Percentiles rank a stretch among this genome's conserved stretches.
Evolutionary conservation across 306 rosid species (phyloP).

Genomic region (Quercus glauca): DNA sequence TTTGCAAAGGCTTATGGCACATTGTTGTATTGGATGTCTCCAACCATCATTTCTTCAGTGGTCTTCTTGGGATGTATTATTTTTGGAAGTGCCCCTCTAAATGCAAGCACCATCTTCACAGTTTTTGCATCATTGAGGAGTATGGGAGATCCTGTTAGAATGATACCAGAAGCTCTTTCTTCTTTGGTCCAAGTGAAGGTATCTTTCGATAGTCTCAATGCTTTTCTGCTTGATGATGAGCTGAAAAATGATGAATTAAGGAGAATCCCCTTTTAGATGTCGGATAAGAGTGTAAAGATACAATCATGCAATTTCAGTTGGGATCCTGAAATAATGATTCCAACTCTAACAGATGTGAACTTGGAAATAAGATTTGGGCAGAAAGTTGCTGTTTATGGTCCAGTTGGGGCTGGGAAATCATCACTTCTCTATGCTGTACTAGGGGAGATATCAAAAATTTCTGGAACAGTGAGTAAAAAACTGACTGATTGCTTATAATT

Average conservation of each 20-base stretch:
- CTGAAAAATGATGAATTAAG: constrained; percentile 12
- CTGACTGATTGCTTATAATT: background rate
- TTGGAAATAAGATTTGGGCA: constrained; percentile 31
- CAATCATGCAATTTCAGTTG: constrained; percentile 34
- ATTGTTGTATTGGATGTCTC: constrained; percentile 43
- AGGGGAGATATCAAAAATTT: constrained; percentile 45
- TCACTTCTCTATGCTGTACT: constrained; percentile 40
- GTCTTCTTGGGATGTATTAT: constrained; percentile 33
- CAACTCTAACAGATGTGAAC: constrained; percentile 30
- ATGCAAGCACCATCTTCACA: constrained; percentile 53
- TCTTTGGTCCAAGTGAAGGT: constrained; percentile 49
- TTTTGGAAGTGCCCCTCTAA: constrained; percentile 40
- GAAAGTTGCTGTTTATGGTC: constrained; percentile 52
- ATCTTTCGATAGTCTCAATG: constrained; percentile 38
- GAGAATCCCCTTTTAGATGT: background rate
- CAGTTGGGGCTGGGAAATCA: constrained; percentile 52
- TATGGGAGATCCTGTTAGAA: constrained; percentile 48
- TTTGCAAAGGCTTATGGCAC: constrained; percentile 27
- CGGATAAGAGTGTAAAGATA: constrained; percentile 20
- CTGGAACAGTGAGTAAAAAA: constrained; percentile 42
- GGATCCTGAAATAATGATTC: constrained; percentile 25
- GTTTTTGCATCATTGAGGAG: constrained; percentile 44
- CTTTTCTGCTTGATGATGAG: constrained; percentile 44
- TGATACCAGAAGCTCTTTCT: constrained; percentile 50
- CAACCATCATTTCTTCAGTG: constrained; percentile 39